These are phyloP conservation scores for Capsicum pubescens DNA, from an alignment of 257 asterid species.

Conservation along the genomic window DNA sequence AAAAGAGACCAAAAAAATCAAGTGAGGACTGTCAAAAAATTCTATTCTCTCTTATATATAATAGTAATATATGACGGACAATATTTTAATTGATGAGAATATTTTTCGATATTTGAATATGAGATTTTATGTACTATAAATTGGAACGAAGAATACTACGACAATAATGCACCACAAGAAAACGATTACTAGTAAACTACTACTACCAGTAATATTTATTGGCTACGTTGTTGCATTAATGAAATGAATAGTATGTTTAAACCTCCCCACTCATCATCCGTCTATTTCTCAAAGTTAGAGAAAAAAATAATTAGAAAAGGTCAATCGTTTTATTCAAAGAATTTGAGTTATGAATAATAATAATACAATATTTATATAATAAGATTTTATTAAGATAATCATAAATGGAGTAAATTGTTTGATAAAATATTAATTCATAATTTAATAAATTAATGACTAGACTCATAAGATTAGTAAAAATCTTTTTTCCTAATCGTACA, in stretches of 20 bases:
- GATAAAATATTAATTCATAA: background rate
- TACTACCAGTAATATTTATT: too few relatives aligned
- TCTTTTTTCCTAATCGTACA: background rate
- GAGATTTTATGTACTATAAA: background rate
- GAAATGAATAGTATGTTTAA: background rate
- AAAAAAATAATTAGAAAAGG: background rate
- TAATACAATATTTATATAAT: too few relatives aligned
- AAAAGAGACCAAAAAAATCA: too few relatives aligned
- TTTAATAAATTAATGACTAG: too few relatives aligned
- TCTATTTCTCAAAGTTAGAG: background rate
- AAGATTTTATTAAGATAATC: too few relatives aligned
- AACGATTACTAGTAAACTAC: background rate
- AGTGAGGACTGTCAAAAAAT: too few relatives aligned
- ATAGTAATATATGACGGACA: background rate
- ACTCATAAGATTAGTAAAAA: too few relatives aligned
- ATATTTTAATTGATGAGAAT: background rate
- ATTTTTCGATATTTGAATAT: background rate
- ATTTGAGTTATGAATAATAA: too few relatives aligned
- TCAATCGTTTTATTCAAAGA: background rate
- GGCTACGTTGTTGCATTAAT: background rate
- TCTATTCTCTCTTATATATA: too few relatives aligned
- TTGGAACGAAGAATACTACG: background rate
- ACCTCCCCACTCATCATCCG: background rate
- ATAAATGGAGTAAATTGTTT: too few relatives aligned
- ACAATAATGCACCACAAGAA: background rate